phyloP scores from a whole-genome alignment of 2,329 filamentous ascomycete genomes.

The Acrocalymma vagum region DNA sequence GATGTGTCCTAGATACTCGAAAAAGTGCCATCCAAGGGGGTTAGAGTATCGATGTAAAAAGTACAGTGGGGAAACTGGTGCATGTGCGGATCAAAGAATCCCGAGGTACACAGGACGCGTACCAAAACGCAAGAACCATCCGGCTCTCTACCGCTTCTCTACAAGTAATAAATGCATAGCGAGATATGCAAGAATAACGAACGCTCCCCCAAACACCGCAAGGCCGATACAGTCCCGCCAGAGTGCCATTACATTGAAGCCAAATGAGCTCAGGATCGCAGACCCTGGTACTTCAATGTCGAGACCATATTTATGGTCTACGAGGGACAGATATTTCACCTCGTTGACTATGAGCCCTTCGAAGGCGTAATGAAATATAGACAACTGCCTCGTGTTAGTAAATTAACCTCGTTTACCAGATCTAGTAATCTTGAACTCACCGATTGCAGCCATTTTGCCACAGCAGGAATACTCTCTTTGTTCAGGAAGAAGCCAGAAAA shows the following conservation, averaged over 20 bases:
- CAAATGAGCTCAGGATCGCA: conserved; percentile 92
- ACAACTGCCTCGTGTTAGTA: conserved; percentile 64
- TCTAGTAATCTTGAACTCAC: conserved; percentile 54
- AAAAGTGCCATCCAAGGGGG: no score
- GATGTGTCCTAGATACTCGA: no score
- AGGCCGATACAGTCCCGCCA: conserved; percentile 87
- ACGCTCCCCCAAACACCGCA: conserved; percentile 80
- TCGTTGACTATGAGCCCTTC: conserved; percentile 98
- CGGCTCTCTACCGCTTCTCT: conserved; percentile 78
- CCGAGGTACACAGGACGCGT: no score
- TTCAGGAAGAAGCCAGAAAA: conserved; percentile 96
- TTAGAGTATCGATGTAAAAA: no score
- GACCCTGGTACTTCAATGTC: conserved; percentile 96
- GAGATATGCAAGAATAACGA: conserved; percentile 85
- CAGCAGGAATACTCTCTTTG: conserved; percentile 87
- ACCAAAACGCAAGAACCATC: no score
- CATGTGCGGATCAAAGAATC: no score
- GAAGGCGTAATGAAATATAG: conserved; percentile 98
- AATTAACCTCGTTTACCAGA: background rate
- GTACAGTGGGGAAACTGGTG: no score
- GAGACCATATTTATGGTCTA: conserved; percentile 94
- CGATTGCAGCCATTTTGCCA: conserved; percentile 88
- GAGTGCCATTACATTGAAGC: conserved; percentile 86
- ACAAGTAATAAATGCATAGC: conserved; percentile 95
- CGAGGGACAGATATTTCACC: conserved; percentile 85